These are phyloP conservation scores for Petunia secreta DNA, from an alignment of 257 asterid species.

Conservation along the genomic window DNA sequence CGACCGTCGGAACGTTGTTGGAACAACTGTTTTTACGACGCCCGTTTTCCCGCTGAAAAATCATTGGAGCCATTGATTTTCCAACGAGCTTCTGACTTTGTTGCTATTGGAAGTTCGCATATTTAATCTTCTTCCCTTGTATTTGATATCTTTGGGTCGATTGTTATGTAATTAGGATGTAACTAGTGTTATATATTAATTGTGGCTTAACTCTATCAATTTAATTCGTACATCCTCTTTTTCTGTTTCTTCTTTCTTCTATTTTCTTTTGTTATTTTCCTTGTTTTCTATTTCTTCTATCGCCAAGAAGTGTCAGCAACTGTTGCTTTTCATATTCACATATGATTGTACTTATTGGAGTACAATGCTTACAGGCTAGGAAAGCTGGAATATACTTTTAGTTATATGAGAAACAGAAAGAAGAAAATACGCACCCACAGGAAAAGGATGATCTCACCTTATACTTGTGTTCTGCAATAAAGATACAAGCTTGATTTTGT, in stretches of 20 bases:
- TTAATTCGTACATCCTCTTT: too few species aligned
- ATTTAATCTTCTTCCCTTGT: too few species aligned
- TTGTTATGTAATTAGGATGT: too few species aligned
- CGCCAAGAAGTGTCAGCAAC: neutral
- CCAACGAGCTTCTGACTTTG: too few species aligned
- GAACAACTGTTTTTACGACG: too few species aligned
- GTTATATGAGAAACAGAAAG: slow-evolving; percentile 9
- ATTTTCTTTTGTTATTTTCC: neutral
- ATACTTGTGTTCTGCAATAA: slow-evolving; percentile 64
- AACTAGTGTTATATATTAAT: too few species aligned
- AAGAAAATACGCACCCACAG: neutral
- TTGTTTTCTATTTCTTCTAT: neutral
- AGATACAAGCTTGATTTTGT: slow-evolving; percentile 72
- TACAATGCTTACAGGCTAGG: neutral
- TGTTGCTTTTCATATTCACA: neutral
- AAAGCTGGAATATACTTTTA: neutral
- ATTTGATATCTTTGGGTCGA: too few species aligned
- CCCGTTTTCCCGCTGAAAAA: too few species aligned
- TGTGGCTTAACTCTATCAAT: too few species aligned
- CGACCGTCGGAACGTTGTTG: too few species aligned
- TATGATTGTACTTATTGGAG: neutral
- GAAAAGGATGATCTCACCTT: slow-evolving; percentile 52
- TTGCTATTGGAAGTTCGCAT: too few species aligned
- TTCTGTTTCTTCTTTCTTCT: neutral
- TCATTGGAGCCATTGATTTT: too few species aligned